These are phyloP conservation scores for Rhizoclosmatium sp. DNA, from an alignment of 192 early-diverging fungal species.

Conservation along the genomic window DNA sequence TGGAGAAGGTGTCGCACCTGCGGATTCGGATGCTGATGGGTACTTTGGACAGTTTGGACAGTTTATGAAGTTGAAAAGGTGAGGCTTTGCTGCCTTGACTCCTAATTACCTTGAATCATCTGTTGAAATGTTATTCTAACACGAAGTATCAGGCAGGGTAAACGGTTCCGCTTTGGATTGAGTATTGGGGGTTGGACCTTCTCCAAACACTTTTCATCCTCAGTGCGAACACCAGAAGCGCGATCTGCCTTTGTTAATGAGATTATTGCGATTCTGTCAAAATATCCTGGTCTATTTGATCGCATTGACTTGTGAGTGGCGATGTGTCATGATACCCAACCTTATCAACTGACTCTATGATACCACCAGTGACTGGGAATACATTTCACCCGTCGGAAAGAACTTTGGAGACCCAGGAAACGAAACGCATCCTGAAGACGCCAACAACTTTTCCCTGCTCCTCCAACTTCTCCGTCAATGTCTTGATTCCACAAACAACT, in stretches of 20 bases:
- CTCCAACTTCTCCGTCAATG: conserved; percentile 73
- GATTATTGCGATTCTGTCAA: conserved; percentile 43
- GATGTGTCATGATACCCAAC: background rate
- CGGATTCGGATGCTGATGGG: conserved; percentile 42
- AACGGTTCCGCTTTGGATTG: conserved; percentile 54
- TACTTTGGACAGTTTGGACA: conserved; percentile 60
- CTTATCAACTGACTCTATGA: background rate
- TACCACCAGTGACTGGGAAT: conserved; percentile 56
- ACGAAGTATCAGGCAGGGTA: conserved; percentile 28
- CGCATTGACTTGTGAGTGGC: conserved; percentile 50
- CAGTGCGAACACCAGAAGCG: conserved; percentile 39
- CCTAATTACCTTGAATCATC: too few relatives aligned
- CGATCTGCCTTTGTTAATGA: conserved; percentile 48
- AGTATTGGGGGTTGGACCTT: conserved; percentile 61
- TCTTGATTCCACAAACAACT: conserved; percentile 65
- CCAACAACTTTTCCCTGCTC: conserved; percentile 78
- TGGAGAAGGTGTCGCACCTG: conserved; percentile 48
- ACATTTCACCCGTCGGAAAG: conserved; percentile 52
- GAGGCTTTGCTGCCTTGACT: background rate
- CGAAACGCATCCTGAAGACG: conserved; percentile 72
- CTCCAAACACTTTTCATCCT: conserved; percentile 57
- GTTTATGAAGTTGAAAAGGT: conserved; percentile 57
- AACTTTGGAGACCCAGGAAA: conserved; percentile 65
- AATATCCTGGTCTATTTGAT: conserved; percentile 53
- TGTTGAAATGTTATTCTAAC: background rate